These are phyloP conservation scores for Trichophyton benhamiae DNA, from an alignment of 2,329 filamentous ascomycete genomes.

Conservation along the genomic window DNA sequence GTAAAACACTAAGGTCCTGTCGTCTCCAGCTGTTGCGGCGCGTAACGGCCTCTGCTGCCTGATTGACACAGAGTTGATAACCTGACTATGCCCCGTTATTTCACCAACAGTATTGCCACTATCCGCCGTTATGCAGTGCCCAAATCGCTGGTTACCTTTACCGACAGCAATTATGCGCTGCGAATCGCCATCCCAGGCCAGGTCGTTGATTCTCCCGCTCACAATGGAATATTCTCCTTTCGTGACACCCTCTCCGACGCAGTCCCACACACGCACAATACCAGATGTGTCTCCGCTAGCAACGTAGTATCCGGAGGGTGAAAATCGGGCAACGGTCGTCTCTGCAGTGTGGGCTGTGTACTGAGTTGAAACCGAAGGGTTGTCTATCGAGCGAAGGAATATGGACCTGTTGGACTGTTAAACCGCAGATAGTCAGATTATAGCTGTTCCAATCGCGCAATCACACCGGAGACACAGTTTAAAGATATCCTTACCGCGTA, in stretches of 20 bases:
- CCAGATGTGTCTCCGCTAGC: slow-evolving; percentile 83
- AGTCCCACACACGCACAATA: slow-evolving; percentile 82
- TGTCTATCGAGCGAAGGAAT: slow-evolving; percentile 87
- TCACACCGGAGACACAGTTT: not conserved
- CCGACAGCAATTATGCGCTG: slow-evolving; percentile 94
- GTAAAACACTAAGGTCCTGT: slow-evolving; percentile 80
- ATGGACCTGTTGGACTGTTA: slow-evolving; percentile 83
- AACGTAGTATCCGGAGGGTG: slow-evolving; percentile 87
- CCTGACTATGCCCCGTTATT: slow-evolving; percentile 78
- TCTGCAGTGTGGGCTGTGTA: slow-evolving; percentile 82
- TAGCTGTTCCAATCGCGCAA: not conserved
- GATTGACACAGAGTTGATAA: slow-evolving; percentile 83
- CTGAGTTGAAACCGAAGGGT: slow-evolving; percentile 71
- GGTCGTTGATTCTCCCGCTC: slow-evolving; percentile 85
- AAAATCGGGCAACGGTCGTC: slow-evolving; percentile 86
- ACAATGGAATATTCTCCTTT: slow-evolving; percentile 94
- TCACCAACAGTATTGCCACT: slow-evolving; percentile 94
- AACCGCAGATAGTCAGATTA: not conserved
- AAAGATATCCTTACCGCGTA: slow-evolving; percentile 55
- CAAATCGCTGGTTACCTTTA: slow-evolving; percentile 84
- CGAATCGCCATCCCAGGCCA: slow-evolving; percentile 95
- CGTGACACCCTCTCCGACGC: slow-evolving; percentile 69
- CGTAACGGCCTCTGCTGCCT: slow-evolving; percentile 80
- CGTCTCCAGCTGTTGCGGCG: slow-evolving; percentile 82
- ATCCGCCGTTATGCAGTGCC: slow-evolving; percentile 87